Conservation (phyloP, 2,329 filamentous ascomycete species). For the Aspergillus sp. region DNA sequence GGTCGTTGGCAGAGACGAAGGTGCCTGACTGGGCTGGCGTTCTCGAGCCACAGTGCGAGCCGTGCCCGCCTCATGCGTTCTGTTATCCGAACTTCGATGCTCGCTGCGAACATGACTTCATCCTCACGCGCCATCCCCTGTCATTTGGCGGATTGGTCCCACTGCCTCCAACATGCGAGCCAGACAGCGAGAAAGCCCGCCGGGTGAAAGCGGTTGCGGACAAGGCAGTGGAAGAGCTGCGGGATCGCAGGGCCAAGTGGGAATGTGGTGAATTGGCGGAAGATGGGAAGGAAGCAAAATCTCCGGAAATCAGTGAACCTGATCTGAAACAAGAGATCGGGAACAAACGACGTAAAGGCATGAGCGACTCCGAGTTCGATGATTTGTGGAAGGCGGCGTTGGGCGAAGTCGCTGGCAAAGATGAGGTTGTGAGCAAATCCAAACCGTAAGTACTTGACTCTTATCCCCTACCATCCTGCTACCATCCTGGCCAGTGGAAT, state of each 20-base stretch:
- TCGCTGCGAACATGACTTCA: slow-evolving; percentile 77
- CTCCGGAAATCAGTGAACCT: slow-evolving; percentile 58
- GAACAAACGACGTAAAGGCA: slow-evolving; percentile 68
- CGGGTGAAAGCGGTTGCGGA: slow-evolving; percentile 82
- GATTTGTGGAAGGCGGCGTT: slow-evolving; percentile 57
- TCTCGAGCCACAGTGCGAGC: slow-evolving; percentile 74
- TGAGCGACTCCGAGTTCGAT: slow-evolving; percentile 84
- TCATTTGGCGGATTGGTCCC: slow-evolving; percentile 73
- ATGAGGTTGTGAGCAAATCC: slow-evolving; percentile 51
- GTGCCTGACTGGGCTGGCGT: slow-evolving; percentile 66
- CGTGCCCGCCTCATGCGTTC: slow-evolving; percentile 81
- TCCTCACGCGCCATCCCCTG: slow-evolving; percentile 75
- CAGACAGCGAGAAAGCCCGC: slow-evolving; percentile 84
- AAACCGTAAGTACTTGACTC: slow-evolving; percentile 48
- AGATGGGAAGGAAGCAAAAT: slow-evolving; percentile 50
- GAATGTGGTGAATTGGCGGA: slow-evolving; percentile 75
- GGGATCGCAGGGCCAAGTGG: slow-evolving; percentile 76
- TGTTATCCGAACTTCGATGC: slow-evolving; percentile 73
- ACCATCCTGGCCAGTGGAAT: too few species aligned
- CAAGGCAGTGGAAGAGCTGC: slow-evolving; percentile 75
- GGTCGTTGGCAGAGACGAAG: slow-evolving; percentile 50
- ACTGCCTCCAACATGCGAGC: slow-evolving; percentile 83
- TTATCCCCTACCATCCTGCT: slow-evolving; percentile 9
- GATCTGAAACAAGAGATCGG: slow-evolving; percentile 70
- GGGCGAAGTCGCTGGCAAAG: slow-evolving; percentile 45